Base-by-base conservation (phyloP, 768 basidiomycete species). In the Zangia roseola region DNA sequence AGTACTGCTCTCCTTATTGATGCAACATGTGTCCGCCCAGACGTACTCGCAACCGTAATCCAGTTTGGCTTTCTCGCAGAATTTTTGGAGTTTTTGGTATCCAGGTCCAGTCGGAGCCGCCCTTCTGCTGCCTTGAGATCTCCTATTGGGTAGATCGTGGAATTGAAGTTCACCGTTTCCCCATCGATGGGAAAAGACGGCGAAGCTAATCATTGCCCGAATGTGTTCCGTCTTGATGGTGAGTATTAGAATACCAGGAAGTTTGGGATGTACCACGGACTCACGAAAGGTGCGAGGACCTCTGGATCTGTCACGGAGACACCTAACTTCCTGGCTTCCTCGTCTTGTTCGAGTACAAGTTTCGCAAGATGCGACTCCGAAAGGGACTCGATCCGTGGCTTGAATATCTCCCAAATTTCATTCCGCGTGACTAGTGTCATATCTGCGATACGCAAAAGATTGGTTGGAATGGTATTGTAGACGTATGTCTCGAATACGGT, bases 11-110 rank as follows among this genome's bases (percentile, higher is more conserved):
- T 64, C 62, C 48, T 55, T 63, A 49, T 64, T 62, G 40, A 64
- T 63, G 40, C 62, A 63, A 41, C 61, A 63, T 7, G 54, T 63
- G 26, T 63, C 61, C 44, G 61, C 34, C 63, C 61, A 69, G 43
- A 53, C 66, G 34, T 64, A 56, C 51, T 63, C 50, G 37, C 62
- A 56, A 12, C 57, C 55, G 12, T 60, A 64, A 19, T 64, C 62
- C 13, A 24, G 13, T 19, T 56, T 17, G 21, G 64, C 64, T 31
- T 58, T 66, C 13, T 66, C 58, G 21, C 63, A 64, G 28, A 64
- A 66, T 35, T 52, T 58, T 46, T 47, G 25, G 13, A 66, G 59
- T 40, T 66, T 64, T 17, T 58, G 53, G 40, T 61, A 63, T 20
- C 61, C 63, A 14, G 46, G 45, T 14, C 60, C 62, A n/a, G 17